Conservation (phyloP, 805 yeast genomes). For the Kazachstania viticola region DNA sequence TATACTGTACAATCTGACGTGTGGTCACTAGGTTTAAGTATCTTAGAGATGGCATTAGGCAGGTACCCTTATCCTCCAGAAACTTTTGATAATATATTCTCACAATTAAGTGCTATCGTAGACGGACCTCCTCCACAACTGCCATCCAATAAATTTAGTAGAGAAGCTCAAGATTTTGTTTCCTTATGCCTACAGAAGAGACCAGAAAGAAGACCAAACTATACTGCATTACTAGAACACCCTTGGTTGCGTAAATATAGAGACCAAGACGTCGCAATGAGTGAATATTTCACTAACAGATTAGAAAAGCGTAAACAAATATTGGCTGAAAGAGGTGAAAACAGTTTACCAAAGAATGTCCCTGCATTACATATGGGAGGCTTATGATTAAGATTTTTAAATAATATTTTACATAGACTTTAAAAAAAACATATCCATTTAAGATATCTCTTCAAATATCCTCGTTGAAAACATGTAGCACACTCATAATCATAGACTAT, state of each 20-base stretch:
- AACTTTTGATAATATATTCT: conserved; percentile 77
- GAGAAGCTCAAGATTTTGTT: conserved; percentile 77
- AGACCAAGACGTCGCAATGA: conserved; percentile 30
- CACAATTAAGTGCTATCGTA: conserved; percentile 92
- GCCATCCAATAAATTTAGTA: conserved; percentile 49
- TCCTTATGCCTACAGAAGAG: conserved; percentile 63
- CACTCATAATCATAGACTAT: too few relatives aligned
- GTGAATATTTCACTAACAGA: conserved; percentile 28
- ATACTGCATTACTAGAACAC: conserved; percentile 60
- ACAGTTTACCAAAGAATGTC: conserved; percentile 17
- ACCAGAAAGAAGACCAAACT: conserved; percentile 74
- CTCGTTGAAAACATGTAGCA: too few relatives aligned
- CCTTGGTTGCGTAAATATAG: conserved; percentile 66
- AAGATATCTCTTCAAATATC: too few relatives aligned
- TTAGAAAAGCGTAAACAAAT: conserved; percentile 21
- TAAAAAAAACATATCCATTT: too few relatives aligned
- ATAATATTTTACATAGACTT: too few relatives aligned
- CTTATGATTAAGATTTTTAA: too few relatives aligned
- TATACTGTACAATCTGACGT: conserved; percentile 91
- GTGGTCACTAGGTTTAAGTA: conserved; percentile 86
- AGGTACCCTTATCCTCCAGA: conserved; percentile 95
- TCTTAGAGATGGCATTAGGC: conserved; percentile 83
- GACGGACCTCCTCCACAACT: conserved; percentile 85
- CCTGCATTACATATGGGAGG: conserved; percentile 31
- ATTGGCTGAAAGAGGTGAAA: conserved; percentile 19